A percentile compares a stretch with the other conserved stretches of the same genome.
These are phyloP conservation scores for Phytopythium sindhum DNA, from an alignment of 352 stramenopile species.

Conservation along the genomic window DNA sequence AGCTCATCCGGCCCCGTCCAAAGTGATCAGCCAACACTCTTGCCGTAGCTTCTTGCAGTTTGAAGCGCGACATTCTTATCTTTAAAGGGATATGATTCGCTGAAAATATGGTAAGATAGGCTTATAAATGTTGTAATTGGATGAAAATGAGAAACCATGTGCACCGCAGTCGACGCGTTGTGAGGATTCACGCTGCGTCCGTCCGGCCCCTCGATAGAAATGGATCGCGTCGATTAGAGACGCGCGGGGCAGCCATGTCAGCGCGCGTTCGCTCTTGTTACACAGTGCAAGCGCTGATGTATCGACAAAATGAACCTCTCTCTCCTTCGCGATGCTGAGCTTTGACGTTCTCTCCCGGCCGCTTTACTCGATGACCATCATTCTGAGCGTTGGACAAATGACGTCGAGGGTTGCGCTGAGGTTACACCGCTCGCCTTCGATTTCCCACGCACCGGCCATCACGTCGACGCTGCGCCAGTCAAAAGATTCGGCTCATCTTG, in stretches of 20 bases:
- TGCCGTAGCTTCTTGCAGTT: neutral
- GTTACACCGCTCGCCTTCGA: neutral
- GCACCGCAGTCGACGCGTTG: neutral
- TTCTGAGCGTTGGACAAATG: neutral
- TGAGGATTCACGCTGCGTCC: neutral
- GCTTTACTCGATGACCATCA: neutral
- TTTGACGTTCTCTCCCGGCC: neutral
- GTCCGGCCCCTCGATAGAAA: neutral
- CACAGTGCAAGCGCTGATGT: neutral
- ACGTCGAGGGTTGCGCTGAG: neutral
- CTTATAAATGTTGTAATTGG: neutral
- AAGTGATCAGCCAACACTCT: neutral
- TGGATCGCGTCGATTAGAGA: constrained; percentile 1
- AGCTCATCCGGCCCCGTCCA: neutral
- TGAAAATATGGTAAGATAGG: neutral
- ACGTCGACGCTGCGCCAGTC: too few relatives aligned
- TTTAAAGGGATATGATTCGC: neutral
- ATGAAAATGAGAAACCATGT: neutral
- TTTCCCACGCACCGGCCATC: too few relatives aligned
- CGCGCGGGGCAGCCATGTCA: neutral
- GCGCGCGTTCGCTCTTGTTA: neutral
- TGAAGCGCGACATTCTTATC: neutral
- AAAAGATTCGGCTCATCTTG: too few relatives aligned
- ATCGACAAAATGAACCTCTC: neutral
- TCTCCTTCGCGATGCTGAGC: neutral